Percentiles rank a stretch among this genome's conserved stretches.
Evolutionary conservation across 495 filamentous ascomycete species (phyloP).

Genomic region (Xylaria telfairii): DNA sequence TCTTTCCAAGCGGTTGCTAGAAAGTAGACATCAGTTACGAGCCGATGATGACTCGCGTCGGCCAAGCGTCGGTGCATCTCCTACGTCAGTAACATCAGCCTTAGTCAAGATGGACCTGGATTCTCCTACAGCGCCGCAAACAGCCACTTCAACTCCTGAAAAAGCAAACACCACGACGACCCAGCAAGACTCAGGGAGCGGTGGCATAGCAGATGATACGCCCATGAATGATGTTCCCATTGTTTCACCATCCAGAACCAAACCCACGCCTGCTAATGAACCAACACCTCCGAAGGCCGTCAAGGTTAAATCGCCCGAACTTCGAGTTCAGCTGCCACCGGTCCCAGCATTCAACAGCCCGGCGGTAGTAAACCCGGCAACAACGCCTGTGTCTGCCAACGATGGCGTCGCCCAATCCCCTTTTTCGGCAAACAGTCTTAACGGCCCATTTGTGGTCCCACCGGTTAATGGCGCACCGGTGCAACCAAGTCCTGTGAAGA

Average conservation of each 20-base stretch:
- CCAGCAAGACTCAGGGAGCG: slow-evolving; percentile 13
- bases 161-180: slow-evolving; percentile 20
- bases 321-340: slow-evolving; percentile 59
- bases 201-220: slow-evolving; percentile 24
- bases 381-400: slow-evolving; percentile 53
- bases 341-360: slow-evolving; percentile 47
- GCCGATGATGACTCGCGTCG: slow-evolving; percentile 43
- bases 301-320: slow-evolving; percentile 50
- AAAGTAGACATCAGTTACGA: slow-evolving; percentile 49
- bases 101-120: slow-evolving; percentile 45
- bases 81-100: slow-evolving; percentile 31
- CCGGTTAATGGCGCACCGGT: slow-evolving; percentile 51
- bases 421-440: slow-evolving; percentile 44
- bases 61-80: slow-evolving; percentile 28
- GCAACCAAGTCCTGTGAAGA: slow-evolving; percentile 67
- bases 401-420: slow-evolving; percentile 60
- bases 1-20: slow-evolving; percentile 55
- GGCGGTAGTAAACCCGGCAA: slow-evolving; percentile 38
- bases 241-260: slow-evolving; percentile 30
- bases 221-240: slow-evolving; percentile 35
- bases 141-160: slow-evolving; percentile 31
- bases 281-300: slow-evolving; percentile 23
- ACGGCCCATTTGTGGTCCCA: slow-evolving; percentile 51
- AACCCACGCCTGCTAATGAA: slow-evolving; percentile 1
- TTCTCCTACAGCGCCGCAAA: slow-evolving; percentile 33